These are phyloP conservation scores for Candida sp. DNA, from an alignment of 1,139 yeast genomes.

Conservation along the genomic window DNA sequence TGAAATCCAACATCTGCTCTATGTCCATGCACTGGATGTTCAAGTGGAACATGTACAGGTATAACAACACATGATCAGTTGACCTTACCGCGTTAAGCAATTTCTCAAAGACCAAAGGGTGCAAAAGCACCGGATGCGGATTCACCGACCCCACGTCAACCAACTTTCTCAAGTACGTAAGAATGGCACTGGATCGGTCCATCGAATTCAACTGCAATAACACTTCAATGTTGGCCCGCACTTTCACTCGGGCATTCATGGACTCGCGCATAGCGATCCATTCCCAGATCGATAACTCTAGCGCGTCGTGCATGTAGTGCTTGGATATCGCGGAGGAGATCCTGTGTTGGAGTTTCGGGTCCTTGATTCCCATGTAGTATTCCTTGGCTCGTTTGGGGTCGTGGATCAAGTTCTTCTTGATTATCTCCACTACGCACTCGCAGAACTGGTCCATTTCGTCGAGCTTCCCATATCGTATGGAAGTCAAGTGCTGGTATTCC, in stretches of 20 bases:
- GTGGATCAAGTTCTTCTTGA: slow-evolving; percentile 29
- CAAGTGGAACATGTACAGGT: slow-evolving; percentile 35
- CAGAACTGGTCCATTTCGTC: too few relatives aligned
- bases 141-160: slow-evolving; percentile 29
- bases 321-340: slow-evolving; percentile 11
- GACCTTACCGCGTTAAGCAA: slow-evolving; percentile 24
- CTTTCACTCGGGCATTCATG: too few relatives aligned
- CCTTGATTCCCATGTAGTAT: slow-evolving; percentile 4
- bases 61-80: slow-evolving; percentile 27
- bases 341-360: slow-evolving; percentile 21
- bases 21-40: slow-evolving; percentile 32
- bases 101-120: slow-evolving; percentile 19
- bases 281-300: slow-evolving; percentile 33
- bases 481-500: slow-evolving; percentile 28
- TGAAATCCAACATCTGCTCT: slow-evolving; percentile 22
- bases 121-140: slow-evolving; percentile 25
- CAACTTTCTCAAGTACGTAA: slow-evolving; percentile 27
- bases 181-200: too few relatives aligned
- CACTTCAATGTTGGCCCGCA: too few relatives aligned
- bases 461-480: too few relatives aligned
- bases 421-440: slow-evolving; percentile 30
- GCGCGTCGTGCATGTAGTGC: slow-evolving; percentile 20
- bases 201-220: too few relatives aligned
- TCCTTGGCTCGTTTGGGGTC: slow-evolving; percentile 27
- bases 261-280: slow-evolving; percentile 26